Evolutionary conservation across 768 basidiomycete species (phyloP), one percentile per base, ranked within the genome.

Genomic region (Atractiella rhizophila): DNA sequence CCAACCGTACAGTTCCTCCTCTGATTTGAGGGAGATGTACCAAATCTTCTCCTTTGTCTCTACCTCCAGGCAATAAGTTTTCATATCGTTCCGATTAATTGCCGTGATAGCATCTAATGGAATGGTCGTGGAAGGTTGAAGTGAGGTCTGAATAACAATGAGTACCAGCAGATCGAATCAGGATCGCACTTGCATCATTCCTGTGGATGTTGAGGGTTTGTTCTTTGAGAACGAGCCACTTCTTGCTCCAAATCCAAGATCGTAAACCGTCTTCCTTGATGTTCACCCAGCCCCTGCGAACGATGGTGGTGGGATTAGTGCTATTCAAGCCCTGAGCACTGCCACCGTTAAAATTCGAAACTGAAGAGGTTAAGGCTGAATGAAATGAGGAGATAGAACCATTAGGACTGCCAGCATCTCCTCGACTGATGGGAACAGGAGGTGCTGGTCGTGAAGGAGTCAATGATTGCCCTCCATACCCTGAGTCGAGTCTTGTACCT

Each of bases 1-100:
- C 86, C 86, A 96, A 15, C 74, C 74, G 53, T 98, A 98, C n/a
- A 98, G 67, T 54, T 98, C 88, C 50, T 86, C 82, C 55, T 98
- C 86, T 48, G 66, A 79, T 63, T 86, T 91, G 47, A 91, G 63
- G 2, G 80, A 71, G 36, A 86, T 61, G 55, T 68, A 76, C 54
- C 70, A 75, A 28, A 75, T 71, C 57, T 76, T 80, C 43, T 82
- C 76, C 52, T 74, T 77, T 4, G 76, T 73, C 53, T 85, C 81
- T 18, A 98, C 59, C 13, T 82, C 63, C 0, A 98, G 63, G 54
- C 88, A 96, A 56, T 88, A 96, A 0, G 85, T 83, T 57, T 91
- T 91, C 50, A 83, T 61, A 56, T 98, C 86, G 37, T 76, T 82
- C 11, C 88, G 74, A 56, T 86, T 81, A 52, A 96, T 73, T 52